These are phyloP conservation scores for Neofusicoccum sp. DNA, from an alignment of 2,329 filamentous ascomycete species.

Conservation along the genomic window DNA sequence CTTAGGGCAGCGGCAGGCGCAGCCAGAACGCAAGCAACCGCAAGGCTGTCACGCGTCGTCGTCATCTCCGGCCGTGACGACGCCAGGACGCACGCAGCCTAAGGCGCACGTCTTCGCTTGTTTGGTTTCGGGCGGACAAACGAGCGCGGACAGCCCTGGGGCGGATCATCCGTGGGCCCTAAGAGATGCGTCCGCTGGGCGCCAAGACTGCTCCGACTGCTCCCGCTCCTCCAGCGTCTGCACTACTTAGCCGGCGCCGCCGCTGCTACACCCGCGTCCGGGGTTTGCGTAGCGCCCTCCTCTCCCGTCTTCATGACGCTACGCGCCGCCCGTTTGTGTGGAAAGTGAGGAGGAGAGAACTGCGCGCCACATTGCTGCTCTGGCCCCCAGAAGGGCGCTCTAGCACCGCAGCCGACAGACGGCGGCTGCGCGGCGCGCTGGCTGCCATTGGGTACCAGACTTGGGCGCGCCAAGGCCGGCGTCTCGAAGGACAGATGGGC, in stretches of 20 bases:
- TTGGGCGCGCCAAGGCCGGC: not conserved
- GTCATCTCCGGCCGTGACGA: conserved; percentile 4
- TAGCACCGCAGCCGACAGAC: not conserved
- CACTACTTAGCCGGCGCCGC: not conserved
- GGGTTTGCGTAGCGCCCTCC: not conserved
- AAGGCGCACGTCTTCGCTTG: not conserved
- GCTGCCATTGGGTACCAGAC: not conserved
- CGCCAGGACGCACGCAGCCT: not conserved
- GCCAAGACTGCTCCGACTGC: conserved; percentile 10
- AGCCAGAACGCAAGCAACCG: not conserved
- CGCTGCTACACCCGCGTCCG: conserved; percentile 1
- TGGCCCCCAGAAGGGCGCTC: not conserved
- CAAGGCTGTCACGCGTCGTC: conserved; percentile 10
- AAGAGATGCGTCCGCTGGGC: conserved; percentile 19
- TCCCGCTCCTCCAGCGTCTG: conserved; percentile 17
- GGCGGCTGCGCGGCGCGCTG: not conserved
- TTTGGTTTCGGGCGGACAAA: conserved; percentile 13
- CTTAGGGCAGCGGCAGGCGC: not conserved
- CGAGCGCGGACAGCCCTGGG: not conserved
- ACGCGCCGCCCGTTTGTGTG: not conserved
- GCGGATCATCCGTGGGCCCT: conserved; percentile 18
- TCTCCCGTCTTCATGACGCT: not conserved
- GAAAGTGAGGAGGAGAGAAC: not conserved
- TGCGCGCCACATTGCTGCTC: not conserved
- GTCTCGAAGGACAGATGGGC: not conserved